Percentiles rank a stretch among this genome's conserved stretches.
These are phyloP conservation scores for Pestalotiopsis sp. DNA, from an alignment of 2,329 filamentous ascomycete genomes.

Conservation along the genomic window DNA sequence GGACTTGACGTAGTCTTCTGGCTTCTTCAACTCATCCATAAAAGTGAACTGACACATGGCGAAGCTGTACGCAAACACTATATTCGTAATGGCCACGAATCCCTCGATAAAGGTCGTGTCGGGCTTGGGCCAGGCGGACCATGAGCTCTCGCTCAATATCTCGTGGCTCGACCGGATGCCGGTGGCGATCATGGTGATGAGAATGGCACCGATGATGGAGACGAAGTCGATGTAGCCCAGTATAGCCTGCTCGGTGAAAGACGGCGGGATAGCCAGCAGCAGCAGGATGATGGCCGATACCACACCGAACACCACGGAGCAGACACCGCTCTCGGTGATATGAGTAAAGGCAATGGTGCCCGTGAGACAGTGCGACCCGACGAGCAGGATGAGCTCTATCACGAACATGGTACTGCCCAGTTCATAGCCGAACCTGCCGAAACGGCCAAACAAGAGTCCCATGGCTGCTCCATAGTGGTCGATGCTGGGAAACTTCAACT, in stretches of 20 bases:
- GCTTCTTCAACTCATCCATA: conserved; percentile 45
- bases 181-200: conserved; percentile 62
- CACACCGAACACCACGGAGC: conserved; percentile 61
- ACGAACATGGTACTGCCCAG: conserved; percentile 56
- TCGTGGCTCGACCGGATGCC: conserved; percentile 39
- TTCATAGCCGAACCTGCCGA: conserved; percentile 46
- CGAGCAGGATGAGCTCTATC: conserved; percentile 63
- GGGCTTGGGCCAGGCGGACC: conserved; percentile 34
- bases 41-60: conserved; percentile 39
- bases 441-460: conserved; percentile 53
- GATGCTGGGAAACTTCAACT: conserved; percentile 32
- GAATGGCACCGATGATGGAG: conserved; percentile 60
- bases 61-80: conserved; percentile 62
- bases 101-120: conserved; percentile 46
- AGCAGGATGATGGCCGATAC: conserved; percentile 58
- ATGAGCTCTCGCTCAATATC: conserved; percentile 22
- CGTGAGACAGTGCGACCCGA: conserved; percentile 64
- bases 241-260: conserved; percentile 60
- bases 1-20: conserved; percentile 36
- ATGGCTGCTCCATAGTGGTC: conserved; percentile 56
- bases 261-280: conserved; percentile 57
- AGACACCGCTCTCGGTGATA: conserved; percentile 57
- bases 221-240: conserved; percentile 61
- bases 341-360: conserved; percentile 65
- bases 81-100: conserved; percentile 60